Evolutionary conservation across 129 eudicot genomes (phyloP).

Genomic region (Gnaphalium uliginosum): DNA sequence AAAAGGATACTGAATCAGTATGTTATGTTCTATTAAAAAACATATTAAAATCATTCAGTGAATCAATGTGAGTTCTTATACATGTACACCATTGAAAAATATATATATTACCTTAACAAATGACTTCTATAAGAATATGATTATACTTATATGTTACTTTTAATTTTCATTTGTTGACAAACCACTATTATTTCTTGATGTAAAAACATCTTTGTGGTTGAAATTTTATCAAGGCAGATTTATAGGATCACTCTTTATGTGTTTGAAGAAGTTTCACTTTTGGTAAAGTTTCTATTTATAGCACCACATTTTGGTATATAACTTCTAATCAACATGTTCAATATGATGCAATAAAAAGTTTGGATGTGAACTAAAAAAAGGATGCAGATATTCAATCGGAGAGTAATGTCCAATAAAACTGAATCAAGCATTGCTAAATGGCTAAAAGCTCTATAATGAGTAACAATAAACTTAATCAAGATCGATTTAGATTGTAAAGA

Average conservation of each 20-base stretch:
- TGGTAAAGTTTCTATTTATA: conserved; percentile 18
- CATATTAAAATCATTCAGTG: not conserved
- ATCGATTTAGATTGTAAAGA: not conserved
- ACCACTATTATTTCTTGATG: conserved; percentile 6
- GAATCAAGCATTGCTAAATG: not conserved
- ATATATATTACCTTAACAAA: conserved; percentile 17
- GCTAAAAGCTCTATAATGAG: not conserved
- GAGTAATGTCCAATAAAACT: no score
- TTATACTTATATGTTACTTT: not conserved
- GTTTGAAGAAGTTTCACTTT: not conserved
- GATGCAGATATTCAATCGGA: not conserved
- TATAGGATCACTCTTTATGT: conserved; percentile 23
- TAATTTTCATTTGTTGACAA: not conserved
- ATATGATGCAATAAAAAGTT: not conserved
- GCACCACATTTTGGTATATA: not conserved
- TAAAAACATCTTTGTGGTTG: conserved; percentile 21
- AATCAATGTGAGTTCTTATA: not conserved
- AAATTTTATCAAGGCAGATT: conserved; percentile 24
- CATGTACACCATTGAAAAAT: not conserved
- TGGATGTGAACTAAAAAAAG: not conserved
- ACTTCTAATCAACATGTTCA: not conserved
- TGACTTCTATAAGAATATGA: not conserved
- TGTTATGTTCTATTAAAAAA: not conserved
- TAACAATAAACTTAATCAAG: not conserved
- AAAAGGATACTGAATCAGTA: not conserved